These are phyloP conservation scores for Blastobotrys proliferans DNA, from an alignment of 1,139 yeast species.

Conservation along the genomic window DNA sequence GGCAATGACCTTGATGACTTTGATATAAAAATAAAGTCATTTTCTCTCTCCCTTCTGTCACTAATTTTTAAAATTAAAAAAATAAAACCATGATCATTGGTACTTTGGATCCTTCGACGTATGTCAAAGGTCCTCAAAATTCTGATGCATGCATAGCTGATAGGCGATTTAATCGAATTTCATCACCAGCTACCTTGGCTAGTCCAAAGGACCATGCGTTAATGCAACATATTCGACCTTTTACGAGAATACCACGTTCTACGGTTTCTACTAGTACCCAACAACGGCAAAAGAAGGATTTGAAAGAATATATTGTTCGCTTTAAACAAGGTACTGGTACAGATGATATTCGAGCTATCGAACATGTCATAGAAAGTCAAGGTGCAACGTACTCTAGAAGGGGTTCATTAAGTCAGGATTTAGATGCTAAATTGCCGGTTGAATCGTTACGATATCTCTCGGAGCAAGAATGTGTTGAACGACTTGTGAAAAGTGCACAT, in stretches of 20 bases:
- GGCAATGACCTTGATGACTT: no score
- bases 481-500: slow-evolving; percentile 7
- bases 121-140: background rate
- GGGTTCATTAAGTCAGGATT: slow-evolving; percentile 9
- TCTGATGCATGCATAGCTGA: background rate
- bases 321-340: slow-evolving; percentile 10
- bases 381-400: slow-evolving; percentile 6
- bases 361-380: slow-evolving; percentile 1
- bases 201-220: background rate
- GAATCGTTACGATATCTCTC: slow-evolving; percentile 5
- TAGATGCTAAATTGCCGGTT: slow-evolving; percentile 8
- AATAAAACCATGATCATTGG: slow-evolving; percentile 7
- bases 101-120: slow-evolving; percentile 3
- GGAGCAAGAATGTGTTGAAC: slow-evolving; percentile 6
- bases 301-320: slow-evolving; percentile 11
- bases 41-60: background rate
- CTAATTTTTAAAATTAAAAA: background rate
- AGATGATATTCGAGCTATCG: slow-evolving; percentile 10
- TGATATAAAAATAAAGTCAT: no score
- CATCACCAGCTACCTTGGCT: background rate
- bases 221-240: background rate
- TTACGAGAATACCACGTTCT: background rate
- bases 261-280: background rate
- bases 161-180: background rate
- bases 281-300: background rate